These are phyloP conservation scores for Exophiala oligosperma DNA, from an alignment of 2,329 filamentous ascomycete genomes.

Conservation along the genomic window DNA sequence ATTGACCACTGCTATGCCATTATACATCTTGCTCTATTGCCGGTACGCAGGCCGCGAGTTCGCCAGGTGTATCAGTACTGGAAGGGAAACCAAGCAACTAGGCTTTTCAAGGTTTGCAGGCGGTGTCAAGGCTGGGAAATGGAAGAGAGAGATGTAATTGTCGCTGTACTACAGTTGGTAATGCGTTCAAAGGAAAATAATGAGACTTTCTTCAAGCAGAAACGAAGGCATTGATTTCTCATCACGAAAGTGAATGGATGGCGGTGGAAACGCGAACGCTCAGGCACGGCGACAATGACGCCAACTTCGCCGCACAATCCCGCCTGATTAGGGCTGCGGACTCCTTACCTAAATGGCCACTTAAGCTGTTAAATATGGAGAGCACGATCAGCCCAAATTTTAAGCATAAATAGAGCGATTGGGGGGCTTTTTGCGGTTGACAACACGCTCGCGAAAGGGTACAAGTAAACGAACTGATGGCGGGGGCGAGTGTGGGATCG, in stretches of 20 bases:
- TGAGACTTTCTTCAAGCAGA: not conserved
- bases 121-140: no score
- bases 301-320: not conserved
- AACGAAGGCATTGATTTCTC: not conserved
- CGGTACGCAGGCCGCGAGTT: not conserved
- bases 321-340: not conserved
- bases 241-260: not conserved
- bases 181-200: not conserved
- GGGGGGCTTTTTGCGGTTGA: not conserved
- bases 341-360: not conserved
- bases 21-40: not conserved
- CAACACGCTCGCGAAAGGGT: no score
- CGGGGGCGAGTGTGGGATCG: no score
- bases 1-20: not conserved
- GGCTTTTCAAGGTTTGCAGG: not conserved
- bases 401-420: not conserved
- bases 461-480: no score
- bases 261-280: not conserved
- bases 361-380: not conserved
- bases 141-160: no score
- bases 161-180: no score
- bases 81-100: not conserved
- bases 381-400: not conserved
- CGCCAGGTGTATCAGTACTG: not conserved
- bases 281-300: constrained; percentile 1